A percentile compares a stretch with the other conserved stretches of the same genome.
phyloP scores from a whole-genome alignment of 2,329 filamentous ascomycete species.

The Trichoderma guizhouense region DNA sequence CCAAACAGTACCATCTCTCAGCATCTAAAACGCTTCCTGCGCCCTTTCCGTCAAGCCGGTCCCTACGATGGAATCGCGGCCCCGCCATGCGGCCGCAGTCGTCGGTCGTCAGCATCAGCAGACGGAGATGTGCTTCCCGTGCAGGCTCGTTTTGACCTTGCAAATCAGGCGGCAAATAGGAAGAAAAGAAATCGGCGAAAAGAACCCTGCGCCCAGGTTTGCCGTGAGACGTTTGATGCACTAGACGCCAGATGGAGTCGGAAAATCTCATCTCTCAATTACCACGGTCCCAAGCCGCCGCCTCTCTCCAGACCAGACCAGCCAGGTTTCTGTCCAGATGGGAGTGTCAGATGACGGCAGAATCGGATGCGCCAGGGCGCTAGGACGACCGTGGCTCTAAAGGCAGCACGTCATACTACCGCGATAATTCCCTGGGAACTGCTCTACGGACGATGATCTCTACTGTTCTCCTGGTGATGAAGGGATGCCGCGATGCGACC shows the following conservation, averaged over 20 bases:
- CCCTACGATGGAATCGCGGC: constrained; percentile 8
- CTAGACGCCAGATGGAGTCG: not conserved
- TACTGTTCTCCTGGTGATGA: not conserved
- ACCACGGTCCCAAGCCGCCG: not conserved
- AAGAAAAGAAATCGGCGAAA: not conserved
- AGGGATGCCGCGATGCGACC: not conserved
- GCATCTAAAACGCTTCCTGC: not conserved
- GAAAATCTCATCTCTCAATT: not conserved
- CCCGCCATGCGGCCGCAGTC: constrained; percentile 16
- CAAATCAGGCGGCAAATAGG: not conserved
- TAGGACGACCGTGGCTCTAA: not conserved
- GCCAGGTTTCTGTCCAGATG: not conserved
- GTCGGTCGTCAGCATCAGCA: constrained; percentile 16
- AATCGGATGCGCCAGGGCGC: constrained; percentile 9
- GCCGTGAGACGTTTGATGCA: not conserved
- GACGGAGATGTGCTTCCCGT: constrained; percentile 9
- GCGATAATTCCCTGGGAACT: not conserved
- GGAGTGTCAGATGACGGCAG: constrained; percentile 17
- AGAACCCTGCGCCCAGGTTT: not conserved
- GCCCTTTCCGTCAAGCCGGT: not conserved
- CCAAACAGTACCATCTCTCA: not conserved
- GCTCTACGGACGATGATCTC: not conserved
- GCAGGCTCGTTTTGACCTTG: not conserved
- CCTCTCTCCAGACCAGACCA: not conserved
- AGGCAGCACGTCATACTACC: constrained; percentile 9